Base-by-base conservation (phyloP, 73 alveolate genomes). In the Uronychia setigera region DNA sequence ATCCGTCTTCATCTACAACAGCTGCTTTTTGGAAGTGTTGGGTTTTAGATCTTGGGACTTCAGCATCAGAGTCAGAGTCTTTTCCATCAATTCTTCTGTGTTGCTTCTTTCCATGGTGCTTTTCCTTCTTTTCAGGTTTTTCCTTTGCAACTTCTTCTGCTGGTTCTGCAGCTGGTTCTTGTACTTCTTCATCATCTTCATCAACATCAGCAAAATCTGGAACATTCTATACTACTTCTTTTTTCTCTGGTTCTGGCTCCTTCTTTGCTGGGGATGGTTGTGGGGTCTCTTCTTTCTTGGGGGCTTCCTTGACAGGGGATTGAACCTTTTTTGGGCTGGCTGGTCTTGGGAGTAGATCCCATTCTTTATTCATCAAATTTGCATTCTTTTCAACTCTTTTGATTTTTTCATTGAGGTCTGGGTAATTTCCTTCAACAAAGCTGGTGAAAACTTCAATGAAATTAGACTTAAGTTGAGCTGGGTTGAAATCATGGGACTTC, bases 251-350 rank as follows among this genome's bases (percentile, higher is more conserved):
- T n/a, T n/a, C n/a, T n/a, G n/a, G n/a, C n/a, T n/a, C n/a, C n/a
- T n/a, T n/a, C n/a, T n/a, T n/a, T 80, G 87, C 46, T 80, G 31
- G 58, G 46, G 87, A 25, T 77, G 30, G 19, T 80, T 74, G 29
- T 80, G 87, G 29, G 29, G 58, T 67, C 33, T 82, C 46, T 26
- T 67, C 89, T 82, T 82, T 29, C 89, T 82, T 81, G 26, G 67
- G 33, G 82, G 33, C 58, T 82, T 82, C 9, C 1, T n/a, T 19
- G 74, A 32, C 67, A 82, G 76, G 9, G 46, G n/a, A n/a, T n/a
- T n/a, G n/a, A n/a, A n/a, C n/a, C n/a, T n/a, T n/a, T n/a, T n/a
- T n/a, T n/a, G n/a, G n/a, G n/a, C n/a, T n/a, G n/a, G n/a, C n/a
- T n/a, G n/a, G n/a, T n/a, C n/a, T n/a, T n/a, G n/a, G n/a, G n/a